Base-by-base conservation (phyloP, 2,329 filamentous ascomycete genomes). In the Neonectria coccinea region DNA sequence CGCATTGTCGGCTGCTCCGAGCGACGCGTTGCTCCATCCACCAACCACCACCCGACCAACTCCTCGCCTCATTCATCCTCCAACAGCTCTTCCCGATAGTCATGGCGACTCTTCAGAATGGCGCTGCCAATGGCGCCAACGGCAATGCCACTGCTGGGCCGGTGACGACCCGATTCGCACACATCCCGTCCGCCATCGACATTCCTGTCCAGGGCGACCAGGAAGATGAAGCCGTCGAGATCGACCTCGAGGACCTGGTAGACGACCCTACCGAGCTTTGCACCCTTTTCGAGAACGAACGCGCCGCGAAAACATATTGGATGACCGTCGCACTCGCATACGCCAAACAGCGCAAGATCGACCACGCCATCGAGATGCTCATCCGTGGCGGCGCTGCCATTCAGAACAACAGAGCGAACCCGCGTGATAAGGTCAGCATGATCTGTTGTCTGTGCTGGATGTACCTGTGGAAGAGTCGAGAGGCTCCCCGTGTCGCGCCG, bases 271-370 rank as follows among this genome's bases (percentile, higher is more conserved):
- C 92, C 51, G 96, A 99, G 82, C 87, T 99, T 5, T 99, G 96
- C 79, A 96, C 93, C 31, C 86, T 99, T 55, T 89, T 99, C 68
- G 95, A 99, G 81, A 97, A 96, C 75, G 97, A 99, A 79, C 90
- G 91, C 75, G 94, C 94, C 16, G 91, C 93, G 41, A 94, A 95
- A 74, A 93, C 91, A 56, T 97, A 97, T 72, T 99, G 97, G 97
- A 95, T 99, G 85, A 95, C 93, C n/a, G 96, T 98, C 70, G 92
- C 97, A 45, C 86, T 98, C 64, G 95, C 95, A 52, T 99, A 99
- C 76, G 95, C 96, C 44, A 99, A 98, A 82, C 93, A 97, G 81
- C 90, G 91, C 76, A 97, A 97, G 81, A 88, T 96, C 67, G 94
- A 97, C 76, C 92, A 96, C 81, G 88, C 89, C 62, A 91, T 91